phyloP scores from a whole-genome alignment of 306 rosid genomes.

The Notholithocarpus densiflorus region DNA sequence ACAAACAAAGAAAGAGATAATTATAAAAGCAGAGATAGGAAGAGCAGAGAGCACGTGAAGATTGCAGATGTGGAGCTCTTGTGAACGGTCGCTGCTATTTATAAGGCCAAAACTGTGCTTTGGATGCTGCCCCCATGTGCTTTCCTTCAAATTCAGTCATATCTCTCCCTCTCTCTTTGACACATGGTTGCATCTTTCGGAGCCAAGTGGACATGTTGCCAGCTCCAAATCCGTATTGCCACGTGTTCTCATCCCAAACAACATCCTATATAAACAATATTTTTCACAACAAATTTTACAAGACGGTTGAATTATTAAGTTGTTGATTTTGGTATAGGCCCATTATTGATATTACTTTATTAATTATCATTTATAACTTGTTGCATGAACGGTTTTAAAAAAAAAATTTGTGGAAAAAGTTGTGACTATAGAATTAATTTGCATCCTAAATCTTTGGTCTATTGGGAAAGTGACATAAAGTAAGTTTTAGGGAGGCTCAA shows the following conservation, averaged over 20 bases:
- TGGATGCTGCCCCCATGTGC: conserved; percentile 40
- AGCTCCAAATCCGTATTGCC: conserved; percentile 33
- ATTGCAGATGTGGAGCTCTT: conserved; percentile 33
- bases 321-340: too few species aligned
- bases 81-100: conserved; percentile 31
- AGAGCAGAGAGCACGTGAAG: conserved; percentile 40
- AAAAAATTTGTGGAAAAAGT: too few species aligned
- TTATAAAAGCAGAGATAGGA: conserved; percentile 9
- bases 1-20: conserved; percentile 21
- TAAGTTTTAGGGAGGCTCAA: background rate
- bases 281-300: too few species aligned
- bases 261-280: too few species aligned
- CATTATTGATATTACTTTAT: too few species aligned
- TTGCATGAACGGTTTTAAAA: too few species aligned
- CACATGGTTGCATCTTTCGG: conserved; percentile 15
- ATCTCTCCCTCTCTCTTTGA: conserved; percentile 14
- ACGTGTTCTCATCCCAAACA: conserved; percentile 13
- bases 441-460: conserved; percentile 28
- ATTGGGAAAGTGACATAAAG: background rate
- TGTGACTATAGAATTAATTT: too few species aligned
- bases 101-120: conserved; percentile 37
- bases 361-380: too few species aligned
- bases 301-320: too few species aligned
- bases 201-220: conserved; percentile 40
- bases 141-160: conserved; percentile 8